A percentile compares a stretch with the other conserved stretches of the same genome.
These are phyloP conservation scores for Clavispora carvajalis DNA, from an alignment of 805 yeast genomes.

Conservation along the genomic window DNA sequence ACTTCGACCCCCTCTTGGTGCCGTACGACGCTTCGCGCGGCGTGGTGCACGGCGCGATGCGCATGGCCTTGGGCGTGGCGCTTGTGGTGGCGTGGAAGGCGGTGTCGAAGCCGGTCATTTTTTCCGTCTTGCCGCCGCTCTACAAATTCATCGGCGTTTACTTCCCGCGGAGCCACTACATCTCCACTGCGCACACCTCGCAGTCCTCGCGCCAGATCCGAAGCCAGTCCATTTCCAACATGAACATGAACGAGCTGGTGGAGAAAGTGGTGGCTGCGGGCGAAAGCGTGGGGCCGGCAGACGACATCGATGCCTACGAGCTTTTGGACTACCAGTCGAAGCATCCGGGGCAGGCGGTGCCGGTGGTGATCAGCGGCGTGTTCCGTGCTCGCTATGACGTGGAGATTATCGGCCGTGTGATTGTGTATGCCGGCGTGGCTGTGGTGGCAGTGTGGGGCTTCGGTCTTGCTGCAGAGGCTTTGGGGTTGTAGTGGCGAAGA, in stretches of 20 bases:
- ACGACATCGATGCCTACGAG: slow-evolving; percentile 38
- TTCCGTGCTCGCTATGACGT: slow-evolving; percentile 63
- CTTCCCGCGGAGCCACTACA: slow-evolving; percentile 34
- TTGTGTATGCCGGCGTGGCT: slow-evolving; percentile 81
- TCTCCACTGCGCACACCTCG: slow-evolving; percentile 33
- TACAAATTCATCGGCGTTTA: slow-evolving; percentile 40
- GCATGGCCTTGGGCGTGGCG: slow-evolving; percentile 59
- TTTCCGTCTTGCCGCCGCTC: slow-evolving; percentile 53
- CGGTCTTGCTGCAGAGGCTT: slow-evolving; percentile 18
- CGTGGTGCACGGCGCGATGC: slow-evolving; percentile 22
- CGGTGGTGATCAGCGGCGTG: slow-evolving; percentile 35
- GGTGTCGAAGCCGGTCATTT: slow-evolving; percentile 61
- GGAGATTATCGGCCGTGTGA: slow-evolving; percentile 68
- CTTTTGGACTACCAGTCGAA: slow-evolving; percentile 28
- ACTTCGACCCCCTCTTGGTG: slow-evolving; percentile 29
- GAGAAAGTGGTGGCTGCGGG: slow-evolving; percentile 18
- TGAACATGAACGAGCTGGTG: slow-evolving; percentile 21
- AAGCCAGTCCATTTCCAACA: slow-evolving; percentile 35
- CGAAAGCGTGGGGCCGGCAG: slow-evolving; percentile 27
- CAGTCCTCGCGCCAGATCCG: slow-evolving; percentile 31
- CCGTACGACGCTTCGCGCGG: slow-evolving; percentile 44
- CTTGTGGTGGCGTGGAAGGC: slow-evolving; percentile 70
- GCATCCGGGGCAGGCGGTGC: slow-evolving; percentile 10
- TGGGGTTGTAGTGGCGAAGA: slow-evolving; percentile 2
- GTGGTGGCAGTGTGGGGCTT: slow-evolving; percentile 46